A percentile compares a stretch with the other conserved stretches of the same genome.
phyloP scores from a whole-genome alignment of 1,284 basidiomycete species.

The Takashimella koratensis region DNA sequence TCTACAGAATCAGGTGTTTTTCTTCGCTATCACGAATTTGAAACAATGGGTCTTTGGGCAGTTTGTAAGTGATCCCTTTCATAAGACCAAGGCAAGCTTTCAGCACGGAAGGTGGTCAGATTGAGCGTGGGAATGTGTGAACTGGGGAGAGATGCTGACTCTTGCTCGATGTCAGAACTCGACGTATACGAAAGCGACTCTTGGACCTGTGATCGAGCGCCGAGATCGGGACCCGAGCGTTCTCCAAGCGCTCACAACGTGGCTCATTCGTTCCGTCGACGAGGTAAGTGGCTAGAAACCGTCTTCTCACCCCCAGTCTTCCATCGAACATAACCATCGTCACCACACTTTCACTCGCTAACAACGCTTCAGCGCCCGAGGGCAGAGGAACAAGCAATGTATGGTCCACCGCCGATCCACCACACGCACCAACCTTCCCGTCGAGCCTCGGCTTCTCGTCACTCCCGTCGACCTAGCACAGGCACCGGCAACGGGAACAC shows the following conservation, averaged over 20 bases:
- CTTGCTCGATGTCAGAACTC: conserved; percentile 35
- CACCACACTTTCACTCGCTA: no score
- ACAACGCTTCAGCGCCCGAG: not conserved
- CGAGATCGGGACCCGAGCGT: conserved; percentile 33
- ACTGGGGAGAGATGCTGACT: no score
- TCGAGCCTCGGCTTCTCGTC: no score
- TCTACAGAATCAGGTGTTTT: conserved; percentile 37
- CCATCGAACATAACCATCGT: no score
- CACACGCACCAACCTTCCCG: no score
- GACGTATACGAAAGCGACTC: conserved; percentile 27
- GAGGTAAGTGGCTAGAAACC: no score
- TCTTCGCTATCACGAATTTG: conserved; percentile 43
- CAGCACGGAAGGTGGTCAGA: no score
- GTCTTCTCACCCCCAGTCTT: no score
- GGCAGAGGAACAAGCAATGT: not conserved
- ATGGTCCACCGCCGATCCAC: no score
- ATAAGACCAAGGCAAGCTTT: not conserved
- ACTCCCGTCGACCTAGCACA: no score
- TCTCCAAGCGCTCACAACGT: conserved; percentile 40
- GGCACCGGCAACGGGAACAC: no score
- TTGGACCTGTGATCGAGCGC: conserved; percentile 34
- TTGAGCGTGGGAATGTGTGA: no score
- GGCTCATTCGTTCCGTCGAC: conserved; percentile 30
- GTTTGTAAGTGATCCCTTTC: conserved; percentile 33
- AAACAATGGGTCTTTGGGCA: conserved; percentile 46